A percentile compares a stretch with the other conserved stretches of the same genome.
These are phyloP conservation scores for Brassica balearica DNA, from an alignment of 441 rosid species.

Conservation along the genomic window DNA sequence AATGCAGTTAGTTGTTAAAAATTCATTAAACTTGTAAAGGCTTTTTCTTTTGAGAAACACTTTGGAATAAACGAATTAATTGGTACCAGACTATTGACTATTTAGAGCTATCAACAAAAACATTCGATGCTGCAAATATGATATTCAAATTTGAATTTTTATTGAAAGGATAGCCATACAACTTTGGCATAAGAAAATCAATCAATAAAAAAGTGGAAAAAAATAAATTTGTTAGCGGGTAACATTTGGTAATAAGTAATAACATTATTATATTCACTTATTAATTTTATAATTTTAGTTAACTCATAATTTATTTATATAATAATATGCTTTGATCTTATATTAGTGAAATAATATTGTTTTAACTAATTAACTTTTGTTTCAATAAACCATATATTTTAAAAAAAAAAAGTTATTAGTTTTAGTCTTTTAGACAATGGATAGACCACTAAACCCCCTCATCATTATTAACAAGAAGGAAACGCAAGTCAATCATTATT, in stretches of 20 bases:
- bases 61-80: neutral
- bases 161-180: neutral
- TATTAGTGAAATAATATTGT: no score
- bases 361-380: no score
- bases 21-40: neutral
- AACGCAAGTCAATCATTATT: constrained; percentile 33
- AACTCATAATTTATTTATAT: neutral
- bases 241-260: no score
- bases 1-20: neutral
- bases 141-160: neutral
- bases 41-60: neutral
- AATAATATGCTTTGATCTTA: no score
- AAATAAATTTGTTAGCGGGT: neutral
- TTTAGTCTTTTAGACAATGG: constrained; percentile 26
- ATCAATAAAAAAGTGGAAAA: neutral
- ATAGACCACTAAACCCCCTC: constrained; percentile 35
- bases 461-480: constrained; percentile 35
- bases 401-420: neutral
- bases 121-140: neutral
- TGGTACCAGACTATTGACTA: neutral
- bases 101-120: neutral
- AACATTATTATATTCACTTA: neutral
- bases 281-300: neutral
- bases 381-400: no score
- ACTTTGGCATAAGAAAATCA: neutral